phyloP scores from a whole-genome alignment of 2,329 filamentous ascomycete genomes.

The Scleromitrula shiraiana region DNA sequence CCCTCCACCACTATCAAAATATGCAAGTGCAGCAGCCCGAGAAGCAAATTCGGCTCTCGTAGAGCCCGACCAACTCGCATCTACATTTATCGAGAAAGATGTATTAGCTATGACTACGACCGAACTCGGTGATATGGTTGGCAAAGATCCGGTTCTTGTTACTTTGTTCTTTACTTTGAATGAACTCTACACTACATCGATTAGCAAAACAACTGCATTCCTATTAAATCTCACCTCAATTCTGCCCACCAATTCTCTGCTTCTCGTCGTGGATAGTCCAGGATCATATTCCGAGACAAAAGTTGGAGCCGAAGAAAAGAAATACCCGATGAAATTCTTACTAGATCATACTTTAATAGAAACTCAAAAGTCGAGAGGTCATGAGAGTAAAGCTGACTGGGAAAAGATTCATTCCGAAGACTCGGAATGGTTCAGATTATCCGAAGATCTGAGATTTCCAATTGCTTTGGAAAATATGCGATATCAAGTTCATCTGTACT shows the following conservation, averaged over 20 bases:
- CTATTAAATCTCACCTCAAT: slow-evolving; percentile 58
- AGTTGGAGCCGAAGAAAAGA: slow-evolving; percentile 51
- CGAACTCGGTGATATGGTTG: slow-evolving; percentile 28
- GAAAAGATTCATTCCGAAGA: slow-evolving; percentile 67
- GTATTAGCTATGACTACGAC: slow-evolving; percentile 36
- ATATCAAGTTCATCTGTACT: slow-evolving; percentile 84
- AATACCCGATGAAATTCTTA: slow-evolving; percentile 91
- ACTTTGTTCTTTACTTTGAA: slow-evolving; percentile 93
- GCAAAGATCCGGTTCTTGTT: slow-evolving; percentile 45
- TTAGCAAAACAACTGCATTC: slow-evolving; percentile 66
- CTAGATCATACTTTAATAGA: slow-evolving; percentile 69
- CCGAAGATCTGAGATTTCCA: slow-evolving; percentile 62
- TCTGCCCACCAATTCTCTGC: slow-evolving; percentile 50
- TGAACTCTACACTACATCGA: slow-evolving; percentile 76
- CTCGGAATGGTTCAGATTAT: slow-evolving; percentile 76
- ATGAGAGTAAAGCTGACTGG: slow-evolving; percentile 46
- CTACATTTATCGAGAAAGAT: slow-evolving; percentile 41
- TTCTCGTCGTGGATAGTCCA: slow-evolving; percentile 86
- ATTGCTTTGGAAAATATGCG: slow-evolving; percentile 91
- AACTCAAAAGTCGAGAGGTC: slow-evolving; percentile 33
- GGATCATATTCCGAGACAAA: slow-evolving; percentile 84
- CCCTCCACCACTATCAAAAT: slow-evolving; percentile 42
- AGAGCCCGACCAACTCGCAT: slow-evolving; percentile 31
- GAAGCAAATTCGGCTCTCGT: slow-evolving; percentile 41
- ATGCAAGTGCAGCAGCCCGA: slow-evolving; percentile 41